Evolutionary conservation across 164 flowering plant genomes (phyloP), one percentile per base, ranked within the genome.

Genomic region (Cinnamomum micranthum): DNA sequence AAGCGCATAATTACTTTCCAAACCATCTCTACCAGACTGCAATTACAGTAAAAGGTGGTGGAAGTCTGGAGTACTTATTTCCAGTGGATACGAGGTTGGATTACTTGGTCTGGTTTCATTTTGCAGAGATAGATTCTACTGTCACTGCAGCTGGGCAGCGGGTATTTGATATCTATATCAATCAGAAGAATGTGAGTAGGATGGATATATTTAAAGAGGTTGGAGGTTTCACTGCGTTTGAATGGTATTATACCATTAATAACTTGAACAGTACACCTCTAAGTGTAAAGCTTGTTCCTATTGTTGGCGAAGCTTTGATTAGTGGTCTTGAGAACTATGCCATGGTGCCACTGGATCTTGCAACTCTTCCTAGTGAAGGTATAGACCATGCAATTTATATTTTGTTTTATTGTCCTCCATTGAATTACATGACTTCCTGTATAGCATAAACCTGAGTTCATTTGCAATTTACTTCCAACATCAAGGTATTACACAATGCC

Each of bases 311-410:
- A 20, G 97, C 96, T 0, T 69, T 92, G 51, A 80, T 95, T 68
- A 81, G 90, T 70, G 97, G 97, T 68, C 82, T 95, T 66, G 99
- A 95, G 90, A 95, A 90, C 83, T 95, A 95, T 71, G 99, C 99
- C 0, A 71, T 93, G 75, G 91, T 95, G 74, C 98, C 97, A 0
- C 82, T 75, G 77, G 99, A 94, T 83, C 82, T 86, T 73, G 80
- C 88, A 1, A 96, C 98, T 1, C 76, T 83, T 51, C 92, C 95
- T 24, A 89, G 85, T 31, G 95, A 96, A 88, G 97, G 99, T 96
- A 86, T 25, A 15, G 58, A 4, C n/a, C 22, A 50, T 70, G 24
- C n/a, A 3, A 1, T 27, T 1, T 69, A 1, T 27, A 1, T 69
- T 58, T 31, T 77, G 66, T 25, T 20, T 55, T 20, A 14, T 15